Evolutionary conservation across 1,284 basidiomycete species (phyloP), one percentile per base, ranked within the genome.

Genomic region (Puccinia polysora): DNA sequence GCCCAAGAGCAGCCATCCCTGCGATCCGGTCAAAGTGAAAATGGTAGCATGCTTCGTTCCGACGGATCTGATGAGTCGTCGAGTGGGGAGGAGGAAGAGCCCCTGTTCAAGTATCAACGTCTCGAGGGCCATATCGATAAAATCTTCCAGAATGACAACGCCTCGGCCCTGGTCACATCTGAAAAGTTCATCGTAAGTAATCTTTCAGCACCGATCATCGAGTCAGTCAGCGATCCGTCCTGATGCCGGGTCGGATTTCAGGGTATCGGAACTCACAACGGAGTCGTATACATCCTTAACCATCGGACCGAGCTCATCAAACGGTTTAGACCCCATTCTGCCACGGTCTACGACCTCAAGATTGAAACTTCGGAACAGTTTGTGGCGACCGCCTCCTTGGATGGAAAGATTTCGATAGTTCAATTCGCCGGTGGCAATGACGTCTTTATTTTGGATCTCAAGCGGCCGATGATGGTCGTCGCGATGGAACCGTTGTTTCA

Each of bases 401-500:
- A 98, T 80, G 96, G 94, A 80, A 89, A 94, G 82, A 89, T 96
- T 68, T 86, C 90, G 67, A 87, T 97, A 55, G 88, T 90, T 75
- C 92, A 93, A 0, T 81, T 97, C 3, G 86, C 88, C 3, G 87
- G 87, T 0, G 82, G 88, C 0, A 79, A 79, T 71, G 92, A 97
- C 79, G 59, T 72, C 0, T 94, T 95, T 78, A 84, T 86, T 0
- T 95, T 96, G 78, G 89, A 98, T 80, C 86, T 95, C 82, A 91
- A 91, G 77, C 87, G 96, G 8, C 95, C 94, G 0, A 88, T 98
- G 84, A 87, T 90, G 4, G 88, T 89, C 4, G 84, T 98, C 36
- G 87, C 92, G 0, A 84, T 98, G 65, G 95, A 97, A 78, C 96
- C 96, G 2, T 85, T 88, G 73, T 99, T 96, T 75, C 86, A 89